Evolutionary conservation across 2,329 filamentous ascomycete species (phyloP), one percentile per base, ranked within the genome.

Genomic region (Fusarium sp.): DNA sequence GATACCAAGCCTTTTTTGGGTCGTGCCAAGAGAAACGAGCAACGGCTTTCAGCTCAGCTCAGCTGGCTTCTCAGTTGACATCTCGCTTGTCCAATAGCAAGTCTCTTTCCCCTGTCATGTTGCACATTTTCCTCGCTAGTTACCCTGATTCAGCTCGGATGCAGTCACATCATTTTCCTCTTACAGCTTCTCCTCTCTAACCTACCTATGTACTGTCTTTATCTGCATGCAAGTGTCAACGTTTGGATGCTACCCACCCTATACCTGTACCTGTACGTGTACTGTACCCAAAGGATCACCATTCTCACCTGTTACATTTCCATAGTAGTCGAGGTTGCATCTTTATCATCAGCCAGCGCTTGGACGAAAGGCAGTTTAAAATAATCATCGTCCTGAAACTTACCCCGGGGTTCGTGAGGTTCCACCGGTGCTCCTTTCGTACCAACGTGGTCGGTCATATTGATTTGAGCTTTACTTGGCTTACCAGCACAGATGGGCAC

Each of bases 21-120:
- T 47, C 37, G 53, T 52, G 63, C 70, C 65, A 74, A 74, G 72
- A 59, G 62, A 65, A 57, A 66, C 51, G 53, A 59, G 52, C 64
- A 75, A 75, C 73, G 73, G 73, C 73, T 75, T 74, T 75, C 73
- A 74, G 72, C 72, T 75, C 72, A 67, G 65, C 72, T 73, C 71
- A 73, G 71, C 71, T 74, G 55, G 54, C 51, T 61, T 63, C 62
- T 67, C 56, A 54, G 48, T 67, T 67, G 64, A 62, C 48, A 41
- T 44, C 42, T 54, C 30, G 30, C 34, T 61, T 55, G 45, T 34
- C 70, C 70, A 74, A 73, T 74, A 48, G 59, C 24, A 51, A 16
- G 10, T 22, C 24, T 30, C 18, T 16, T n/a, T 61, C 49, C 70
- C 70, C 65, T 75, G 65, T 53, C 49, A 22, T 55, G 25, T 34